Base-by-base conservation (phyloP, 371 early-diverging fungal genomes). In the Zychaea mexicana region DNA sequence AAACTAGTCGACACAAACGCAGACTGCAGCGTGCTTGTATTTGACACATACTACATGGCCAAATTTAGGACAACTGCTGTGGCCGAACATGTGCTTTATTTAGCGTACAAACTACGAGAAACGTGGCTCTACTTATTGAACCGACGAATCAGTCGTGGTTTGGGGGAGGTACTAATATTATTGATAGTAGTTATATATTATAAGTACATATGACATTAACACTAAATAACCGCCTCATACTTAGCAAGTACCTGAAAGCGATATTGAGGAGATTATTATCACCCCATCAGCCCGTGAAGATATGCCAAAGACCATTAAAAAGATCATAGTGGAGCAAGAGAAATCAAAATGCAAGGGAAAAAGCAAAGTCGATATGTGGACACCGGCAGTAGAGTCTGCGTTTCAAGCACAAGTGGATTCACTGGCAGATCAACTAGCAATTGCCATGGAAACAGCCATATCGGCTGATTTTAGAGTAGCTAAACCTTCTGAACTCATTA, bases 1-100 rank as follows among this genome's bases (percentile, higher is more conserved):
- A 33, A 21, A 22, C n/a, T 24, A 75, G 83, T 90, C 52, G 89
- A 90, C 59, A 75, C 87, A 17, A 82, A 83, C 39, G 66, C 61
- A 3, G 87, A 89, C 64, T 78, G 84, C 31, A 71, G 72, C 52
- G 81, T 86, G 32, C 30, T 88, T 0, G 70, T 90, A 3, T 69
- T 88, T 8, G 90, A 90, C 58, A 77, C 81, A 0, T 87, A 84
- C 72, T 79, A 85, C 33, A 70, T 83, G 52, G 62, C 87, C 2
- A 58, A 69, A 12, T 90, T 89, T 49, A 61, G 65, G 17, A 82
- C 83, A n/a, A 57, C 65, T 2, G 69, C 64, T 5, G 83, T 82
- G 3, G 76, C 74, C 28, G 76, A 69, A 54, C 72, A 78, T 58
- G 67, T 72, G 13, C 64, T 69, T 17, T 69, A 70, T 8, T 52